Evolutionary conservation across 306 rosid species (phyloP).

Genomic region (Pyrus betulifolia): DNA sequence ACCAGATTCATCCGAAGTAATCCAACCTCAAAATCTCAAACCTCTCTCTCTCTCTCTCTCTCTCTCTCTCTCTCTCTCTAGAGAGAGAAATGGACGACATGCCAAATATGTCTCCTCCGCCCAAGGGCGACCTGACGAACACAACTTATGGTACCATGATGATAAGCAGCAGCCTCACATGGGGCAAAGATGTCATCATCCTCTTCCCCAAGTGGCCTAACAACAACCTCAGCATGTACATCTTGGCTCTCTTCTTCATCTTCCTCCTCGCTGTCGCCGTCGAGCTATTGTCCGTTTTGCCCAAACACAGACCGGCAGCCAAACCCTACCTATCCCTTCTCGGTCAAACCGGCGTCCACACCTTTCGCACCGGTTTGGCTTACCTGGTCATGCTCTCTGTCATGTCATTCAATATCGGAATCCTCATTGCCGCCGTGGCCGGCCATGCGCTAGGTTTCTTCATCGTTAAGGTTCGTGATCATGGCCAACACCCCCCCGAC

Average conservation of each 20-base stretch:
- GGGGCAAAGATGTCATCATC: slow-evolving; percentile 47
- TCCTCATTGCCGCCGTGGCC: slow-evolving; percentile 51
- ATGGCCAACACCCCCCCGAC: not conserved
- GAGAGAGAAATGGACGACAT: no score
- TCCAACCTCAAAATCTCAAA: no score
- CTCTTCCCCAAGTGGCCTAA: slow-evolving; percentile 69
- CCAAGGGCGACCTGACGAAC: slow-evolving; percentile 1
- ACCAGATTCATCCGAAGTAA: no score
- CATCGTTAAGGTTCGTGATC: slow-evolving; percentile 18
- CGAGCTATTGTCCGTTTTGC: slow-evolving; percentile 47
- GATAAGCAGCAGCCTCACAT: slow-evolving; percentile 41
- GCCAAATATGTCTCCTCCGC: not conserved
- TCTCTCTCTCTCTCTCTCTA: no score
- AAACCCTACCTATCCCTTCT: slow-evolving; percentile 18
- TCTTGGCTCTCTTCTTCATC: slow-evolving; percentile 48
- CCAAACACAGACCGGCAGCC: slow-evolving; percentile 22
- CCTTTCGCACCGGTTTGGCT: slow-evolving; percentile 34
- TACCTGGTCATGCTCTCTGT: slow-evolving; percentile 66
- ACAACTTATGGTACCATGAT: not conserved
- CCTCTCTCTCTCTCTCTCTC: no score
- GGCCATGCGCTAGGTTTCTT: slow-evolving; percentile 44
- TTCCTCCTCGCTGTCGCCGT: slow-evolving; percentile 47
- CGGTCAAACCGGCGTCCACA: slow-evolving; percentile 37
- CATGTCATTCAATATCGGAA: slow-evolving; percentile 75
- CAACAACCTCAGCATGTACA: slow-evolving; percentile 47